These are phyloP conservation scores for Solanum pennellii DNA, from an alignment of 257 asterid genomes.

Conservation along the genomic window DNA sequence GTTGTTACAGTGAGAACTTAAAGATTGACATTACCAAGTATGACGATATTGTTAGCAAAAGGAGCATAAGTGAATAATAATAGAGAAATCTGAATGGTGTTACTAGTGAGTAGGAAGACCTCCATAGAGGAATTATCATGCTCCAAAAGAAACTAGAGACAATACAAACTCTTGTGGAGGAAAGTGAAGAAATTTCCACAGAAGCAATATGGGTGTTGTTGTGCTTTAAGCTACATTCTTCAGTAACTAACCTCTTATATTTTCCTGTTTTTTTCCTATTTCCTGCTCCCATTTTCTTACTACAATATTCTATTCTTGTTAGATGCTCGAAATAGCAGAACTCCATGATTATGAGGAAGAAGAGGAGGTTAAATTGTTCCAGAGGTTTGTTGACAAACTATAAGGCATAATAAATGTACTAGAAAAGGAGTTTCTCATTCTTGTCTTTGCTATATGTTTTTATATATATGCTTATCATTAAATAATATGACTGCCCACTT, in stretches of 20 bases:
- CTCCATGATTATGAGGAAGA: constrained; percentile 64
- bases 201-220: constrained; percentile 72
- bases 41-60: constrained; percentile 44
- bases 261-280: not conserved
- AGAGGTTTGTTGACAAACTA: constrained; percentile 78
- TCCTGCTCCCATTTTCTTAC: not conserved
- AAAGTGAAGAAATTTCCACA: constrained; percentile 45
- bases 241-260: not conserved
- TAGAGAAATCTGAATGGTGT: constrained; percentile 41
- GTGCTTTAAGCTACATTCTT: not conserved
- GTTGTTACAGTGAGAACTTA: constrained; percentile 20
- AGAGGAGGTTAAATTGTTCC: constrained; percentile 74
- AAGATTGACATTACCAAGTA: constrained; percentile 51
- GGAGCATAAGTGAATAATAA: constrained; percentile 42
- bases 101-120: constrained; percentile 46
- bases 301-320: constrained; percentile 1
- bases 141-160: constrained; percentile 51
- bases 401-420: constrained; percentile 83
- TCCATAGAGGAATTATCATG: constrained; percentile 20
- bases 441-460: not conserved
- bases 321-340: constrained; percentile 49
- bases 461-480: not conserved
- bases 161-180: constrained; percentile 56
- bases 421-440: constrained; percentile 60
- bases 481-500: constrained; percentile 5